Conservation (phyloP, 1,284 basidiomycete genomes). For the Trichosporon sp. region DNA sequence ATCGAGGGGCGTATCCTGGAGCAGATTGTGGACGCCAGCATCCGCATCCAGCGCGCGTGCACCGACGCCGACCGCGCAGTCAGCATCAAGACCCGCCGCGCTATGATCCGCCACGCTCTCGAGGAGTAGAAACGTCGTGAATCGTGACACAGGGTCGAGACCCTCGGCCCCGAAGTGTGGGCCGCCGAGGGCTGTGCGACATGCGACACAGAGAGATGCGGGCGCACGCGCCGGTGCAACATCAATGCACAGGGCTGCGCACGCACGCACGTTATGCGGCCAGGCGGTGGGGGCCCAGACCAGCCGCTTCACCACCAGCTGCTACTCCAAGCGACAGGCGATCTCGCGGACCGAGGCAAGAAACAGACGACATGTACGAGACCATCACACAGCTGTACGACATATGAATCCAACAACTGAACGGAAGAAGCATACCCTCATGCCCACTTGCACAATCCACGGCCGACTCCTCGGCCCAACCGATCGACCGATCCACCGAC, state of each 20-base stretch:
- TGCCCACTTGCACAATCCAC: background rate
- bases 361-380: constrained; percentile 6
- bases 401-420: background rate
- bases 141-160: background rate
- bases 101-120: constrained; percentile 35
- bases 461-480: background rate
- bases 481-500: background rate
- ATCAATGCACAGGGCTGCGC: background rate
- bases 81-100: constrained; percentile 34
- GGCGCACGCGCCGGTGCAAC: background rate
- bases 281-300: background rate
- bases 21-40: constrained; percentile 34
- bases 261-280: background rate
- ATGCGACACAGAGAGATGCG: background rate
- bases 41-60: constrained; percentile 34
- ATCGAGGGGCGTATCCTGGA: constrained; percentile 31
- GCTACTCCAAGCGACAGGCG: background rate
- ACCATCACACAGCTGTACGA: constrained; percentile 12
- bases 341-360: background rate
- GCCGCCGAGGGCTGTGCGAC: constrained; percentile 7
- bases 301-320: background rate
- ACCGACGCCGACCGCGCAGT: constrained; percentile 34
- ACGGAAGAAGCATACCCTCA: background rate
- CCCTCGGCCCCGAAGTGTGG: constrained; percentile 15
- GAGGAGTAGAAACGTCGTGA: constrained; percentile 22